These are phyloP conservation scores for Cudoniella acicularis DNA, from an alignment of 495 filamentous ascomycete genomes.

Conservation along the genomic window DNA sequence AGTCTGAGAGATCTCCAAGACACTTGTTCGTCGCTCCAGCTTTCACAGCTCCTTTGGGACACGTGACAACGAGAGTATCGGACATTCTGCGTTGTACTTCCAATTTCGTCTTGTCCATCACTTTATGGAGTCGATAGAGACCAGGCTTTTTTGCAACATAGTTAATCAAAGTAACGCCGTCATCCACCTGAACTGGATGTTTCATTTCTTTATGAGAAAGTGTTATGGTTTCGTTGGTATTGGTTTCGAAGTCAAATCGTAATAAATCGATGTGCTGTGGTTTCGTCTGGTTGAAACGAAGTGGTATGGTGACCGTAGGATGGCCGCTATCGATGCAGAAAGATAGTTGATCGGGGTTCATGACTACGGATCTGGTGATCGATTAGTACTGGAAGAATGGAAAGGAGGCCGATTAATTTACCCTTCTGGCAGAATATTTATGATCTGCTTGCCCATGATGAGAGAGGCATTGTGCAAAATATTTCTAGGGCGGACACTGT, in stretches of 20 bases:
- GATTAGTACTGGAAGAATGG: slow-evolving; percentile 12
- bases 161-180: slow-evolving; percentile 51
- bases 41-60: slow-evolving; percentile 72
- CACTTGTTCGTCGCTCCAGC: slow-evolving; percentile 62
- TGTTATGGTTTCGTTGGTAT: slow-evolving; percentile 70
- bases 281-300: slow-evolving; percentile 87
- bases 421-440: slow-evolving; percentile 96
- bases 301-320: slow-evolving; percentile 64
- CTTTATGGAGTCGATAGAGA: slow-evolving; percentile 76
- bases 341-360: slow-evolving; percentile 73
- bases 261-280: slow-evolving; percentile 82
- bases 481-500: slow-evolving; percentile 77
- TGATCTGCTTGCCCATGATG: slow-evolving; percentile 91
- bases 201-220: slow-evolving; percentile 69
- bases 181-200: slow-evolving; percentile 54
- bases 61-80: slow-evolving; percentile 76
- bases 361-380: slow-evolving; percentile 62
- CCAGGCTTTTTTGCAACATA: slow-evolving; percentile 76
- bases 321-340: slow-evolving; percentile 72
- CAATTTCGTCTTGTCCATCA: slow-evolving; percentile 88
- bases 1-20: slow-evolving; percentile 78
- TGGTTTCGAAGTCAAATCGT: slow-evolving; percentile 77
- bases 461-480: slow-evolving; percentile 88
- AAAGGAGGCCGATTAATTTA: slow-evolving; percentile 34
- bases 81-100: slow-evolving; percentile 75